Conservation (phyloP, 805 yeast species). For the Metschnikowia picachoensis region DNA sequence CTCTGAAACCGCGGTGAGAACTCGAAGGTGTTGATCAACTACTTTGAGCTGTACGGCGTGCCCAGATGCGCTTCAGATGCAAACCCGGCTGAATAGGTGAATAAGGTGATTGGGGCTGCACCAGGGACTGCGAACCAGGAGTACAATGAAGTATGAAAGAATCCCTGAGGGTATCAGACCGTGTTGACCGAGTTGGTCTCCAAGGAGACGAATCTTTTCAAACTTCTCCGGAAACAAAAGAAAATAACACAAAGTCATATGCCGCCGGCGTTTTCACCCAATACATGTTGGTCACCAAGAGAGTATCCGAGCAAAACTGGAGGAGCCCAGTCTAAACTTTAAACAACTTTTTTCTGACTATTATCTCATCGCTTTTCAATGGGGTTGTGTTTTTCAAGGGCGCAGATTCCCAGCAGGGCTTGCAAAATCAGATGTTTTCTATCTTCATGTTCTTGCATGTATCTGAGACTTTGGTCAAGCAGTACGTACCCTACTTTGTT, state of each 20-base stretch:
- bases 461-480: slow-evolving; percentile 36
- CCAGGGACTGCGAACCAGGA: slow-evolving; percentile 10
- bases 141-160: slow-evolving; percentile 10
- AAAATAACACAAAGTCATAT: slow-evolving; percentile 21
- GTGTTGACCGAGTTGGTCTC: slow-evolving; percentile 54
- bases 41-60: slow-evolving; percentile 12
- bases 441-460: slow-evolving; percentile 41
- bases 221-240: slow-evolving; percentile 13
- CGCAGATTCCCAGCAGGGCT: slow-evolving; percentile 47
- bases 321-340: slow-evolving; percentile 59
- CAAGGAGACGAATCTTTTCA: slow-evolving; percentile 51
- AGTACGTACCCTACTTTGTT: slow-evolving; percentile 39
- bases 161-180: slow-evolving; percentile 36
- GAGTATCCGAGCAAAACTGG: slow-evolving; percentile 41
- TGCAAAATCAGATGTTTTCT: slow-evolving; percentile 63
- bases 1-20: slow-evolving; percentile 9
- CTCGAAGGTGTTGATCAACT: slow-evolving; percentile 6
- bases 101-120: slow-evolving; percentile 14
- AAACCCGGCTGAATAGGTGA: slow-evolving; percentile 15
- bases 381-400: slow-evolving; percentile 75
- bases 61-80: slow-evolving; percentile 4
- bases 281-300: slow-evolving; percentile 27
- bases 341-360: slow-evolving; percentile 55
- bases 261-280: slow-evolving; percentile 50
- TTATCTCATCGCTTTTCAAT: slow-evolving; percentile 51